phyloP scores from a whole-genome alignment of 2,329 filamentous ascomycete species.

The Pyrenochaeta sp. region DNA sequence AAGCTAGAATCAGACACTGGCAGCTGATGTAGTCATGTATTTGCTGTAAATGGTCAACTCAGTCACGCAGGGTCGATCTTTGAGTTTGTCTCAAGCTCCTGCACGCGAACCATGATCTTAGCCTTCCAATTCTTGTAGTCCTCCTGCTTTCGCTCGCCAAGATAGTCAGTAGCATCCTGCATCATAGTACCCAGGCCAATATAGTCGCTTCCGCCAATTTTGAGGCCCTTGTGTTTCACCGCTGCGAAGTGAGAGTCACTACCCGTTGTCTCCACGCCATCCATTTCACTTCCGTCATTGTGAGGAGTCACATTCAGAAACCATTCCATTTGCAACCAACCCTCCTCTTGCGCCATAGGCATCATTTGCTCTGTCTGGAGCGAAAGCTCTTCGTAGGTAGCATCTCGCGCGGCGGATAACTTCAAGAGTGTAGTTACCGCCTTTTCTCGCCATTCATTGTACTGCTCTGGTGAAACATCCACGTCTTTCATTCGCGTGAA shows the following conservation, averaged over 20 bases:
- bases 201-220: constrained; percentile 54
- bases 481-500: constrained; percentile 54
- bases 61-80: background rate
- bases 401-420: constrained; percentile 58
- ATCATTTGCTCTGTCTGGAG: constrained; percentile 45
- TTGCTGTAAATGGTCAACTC: background rate
- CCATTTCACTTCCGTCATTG: constrained; percentile 34
- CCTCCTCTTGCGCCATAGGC: constrained; percentile 43
- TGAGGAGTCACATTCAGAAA: constrained; percentile 62
- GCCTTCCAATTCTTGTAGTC: constrained; percentile 73
- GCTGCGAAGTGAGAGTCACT: constrained; percentile 29
- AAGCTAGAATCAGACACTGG: background rate
- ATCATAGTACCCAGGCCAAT: constrained; percentile 73
- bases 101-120: constrained; percentile 65
- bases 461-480: constrained; percentile 41
- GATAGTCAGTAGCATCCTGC: constrained; percentile 75
- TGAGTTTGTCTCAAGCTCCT: constrained; percentile 52
- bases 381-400: constrained; percentile 55
- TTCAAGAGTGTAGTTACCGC: constrained; percentile 62
- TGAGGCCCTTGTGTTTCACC: constrained; percentile 49
- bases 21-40: background rate
- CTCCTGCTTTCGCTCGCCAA: constrained; percentile 69
- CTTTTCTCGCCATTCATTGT: constrained; percentile 44
- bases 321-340: constrained; percentile 62
- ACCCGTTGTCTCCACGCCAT: constrained; percentile 31